Conservation (phyloP, 352 stramenopile genomes). For the Phytophthora podocarpi region DNA sequence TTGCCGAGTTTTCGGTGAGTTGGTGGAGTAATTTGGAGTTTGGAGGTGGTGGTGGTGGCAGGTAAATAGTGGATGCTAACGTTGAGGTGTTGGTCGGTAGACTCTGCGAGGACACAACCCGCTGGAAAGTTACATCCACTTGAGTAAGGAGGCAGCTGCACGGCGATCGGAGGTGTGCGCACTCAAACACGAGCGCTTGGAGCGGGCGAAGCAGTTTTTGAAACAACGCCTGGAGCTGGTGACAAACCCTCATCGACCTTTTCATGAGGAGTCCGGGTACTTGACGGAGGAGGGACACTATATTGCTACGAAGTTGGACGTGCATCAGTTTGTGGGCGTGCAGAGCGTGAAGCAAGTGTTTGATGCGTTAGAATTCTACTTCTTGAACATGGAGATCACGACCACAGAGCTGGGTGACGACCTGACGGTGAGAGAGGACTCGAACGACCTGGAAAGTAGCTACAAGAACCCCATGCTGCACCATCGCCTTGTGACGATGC, state of each 20-base stretch:
- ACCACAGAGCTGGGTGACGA: conserved; percentile 37
- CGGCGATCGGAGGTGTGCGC: conserved; percentile 32
- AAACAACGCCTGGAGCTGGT: conserved; percentile 34
- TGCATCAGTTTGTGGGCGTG: conserved; percentile 45
- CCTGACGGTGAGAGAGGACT: conserved; percentile 49
- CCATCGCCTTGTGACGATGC: conserved; percentile 37
- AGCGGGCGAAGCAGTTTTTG: conserved; percentile 36
- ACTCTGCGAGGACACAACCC: conserved; percentile 28
- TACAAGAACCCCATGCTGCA: conserved; percentile 27
- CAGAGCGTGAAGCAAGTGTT: conserved; percentile 42
- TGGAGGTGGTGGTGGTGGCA: too few relatives aligned
- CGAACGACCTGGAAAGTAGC: conserved; percentile 27
- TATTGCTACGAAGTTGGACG: conserved; percentile 42
- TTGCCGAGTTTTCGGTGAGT: conserved; percentile 42
- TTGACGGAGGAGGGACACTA: conserved; percentile 43
- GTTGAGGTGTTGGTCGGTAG: conserved; percentile 11
- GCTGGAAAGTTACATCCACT: conserved; percentile 33
- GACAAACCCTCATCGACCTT: conserved; percentile 27
- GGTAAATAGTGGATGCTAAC: too few relatives aligned
- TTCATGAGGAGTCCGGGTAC: conserved; percentile 41
- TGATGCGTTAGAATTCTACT: conserved; percentile 49
- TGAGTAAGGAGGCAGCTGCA: conserved; percentile 18
- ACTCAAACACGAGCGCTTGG: conserved; percentile 39
- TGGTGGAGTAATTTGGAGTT: not conserved
- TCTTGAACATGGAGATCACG: conserved; percentile 53